A percentile compares a stretch with the other conserved stretches of the same genome.
phyloP scores from a whole-genome alignment of 495 filamentous ascomycete species.

The Articulospora tetracladia region DNA sequence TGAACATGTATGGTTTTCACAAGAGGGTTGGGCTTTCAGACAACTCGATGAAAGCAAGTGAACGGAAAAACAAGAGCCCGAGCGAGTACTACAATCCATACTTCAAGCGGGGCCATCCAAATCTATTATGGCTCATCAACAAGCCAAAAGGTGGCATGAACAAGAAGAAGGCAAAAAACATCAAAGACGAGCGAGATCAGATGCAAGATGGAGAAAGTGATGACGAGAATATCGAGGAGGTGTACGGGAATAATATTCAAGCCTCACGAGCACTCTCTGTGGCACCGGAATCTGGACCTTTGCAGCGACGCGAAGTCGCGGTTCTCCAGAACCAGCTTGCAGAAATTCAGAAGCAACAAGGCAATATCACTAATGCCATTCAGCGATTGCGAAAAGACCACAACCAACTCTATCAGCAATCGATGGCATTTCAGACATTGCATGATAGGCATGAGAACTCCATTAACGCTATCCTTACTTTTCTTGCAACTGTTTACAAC shows the following conservation, averaged over 20 bases:
- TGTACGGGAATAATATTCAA: slow-evolving; percentile 21
- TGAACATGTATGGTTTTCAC: slow-evolving; percentile 99
- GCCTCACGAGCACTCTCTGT: slow-evolving; percentile 22
- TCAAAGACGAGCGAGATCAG: slow-evolving; percentile 66
- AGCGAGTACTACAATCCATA: slow-evolving; percentile 97
- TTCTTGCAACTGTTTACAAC: slow-evolving; percentile 94
- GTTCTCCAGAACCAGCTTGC: slow-evolving; percentile 76
- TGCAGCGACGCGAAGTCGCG: slow-evolving; percentile 76
- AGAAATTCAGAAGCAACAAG: slow-evolving; percentile 78
- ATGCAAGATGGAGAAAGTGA: slow-evolving; percentile 73
- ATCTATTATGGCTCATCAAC: slow-evolving; percentile 94
- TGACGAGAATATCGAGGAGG: slow-evolving; percentile 41
- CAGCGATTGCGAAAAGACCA: slow-evolving; percentile 77
- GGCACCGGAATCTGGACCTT: slow-evolving; percentile 37
- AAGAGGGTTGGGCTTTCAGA: slow-evolving; percentile 97
- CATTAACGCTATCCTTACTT: slow-evolving; percentile 96
- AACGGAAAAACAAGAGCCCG: slow-evolving; percentile 93
- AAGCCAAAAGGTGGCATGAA: slow-evolving; percentile 73
- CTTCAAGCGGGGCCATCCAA: slow-evolving; percentile 89
- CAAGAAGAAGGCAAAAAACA: slow-evolving; percentile 47
- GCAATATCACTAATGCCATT: slow-evolving; percentile 76
- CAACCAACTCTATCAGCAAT: slow-evolving; percentile 84
- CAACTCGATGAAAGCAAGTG: slow-evolving; percentile 95
- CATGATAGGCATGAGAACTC: slow-evolving; percentile 96
- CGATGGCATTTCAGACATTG: slow-evolving; percentile 81